These are phyloP conservation scores for Paramecium sonneborni DNA, from an alignment of 73 alveolate genomes.

Conservation along the genomic window DNA sequence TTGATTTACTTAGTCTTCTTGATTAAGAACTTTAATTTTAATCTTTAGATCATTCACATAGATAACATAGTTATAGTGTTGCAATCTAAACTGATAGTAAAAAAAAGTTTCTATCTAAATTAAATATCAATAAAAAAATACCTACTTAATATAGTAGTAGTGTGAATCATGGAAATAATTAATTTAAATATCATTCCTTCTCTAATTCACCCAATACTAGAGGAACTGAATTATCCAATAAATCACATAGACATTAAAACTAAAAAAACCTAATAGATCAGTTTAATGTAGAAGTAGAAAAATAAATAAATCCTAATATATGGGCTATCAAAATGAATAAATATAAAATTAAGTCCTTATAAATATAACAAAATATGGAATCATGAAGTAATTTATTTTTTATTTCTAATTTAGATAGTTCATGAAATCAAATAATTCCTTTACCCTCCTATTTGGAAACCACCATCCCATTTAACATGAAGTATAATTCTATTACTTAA, in stretches of 20 bases:
- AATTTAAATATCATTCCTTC: neutral
- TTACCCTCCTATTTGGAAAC: constrained; percentile 50
- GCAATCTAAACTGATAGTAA: constrained; percentile 10
- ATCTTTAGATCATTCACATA: neutral
- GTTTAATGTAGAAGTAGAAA: neutral
- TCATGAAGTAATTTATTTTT: neutral
- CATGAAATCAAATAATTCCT: neutral
- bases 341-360: neutral
- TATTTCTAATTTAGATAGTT: neutral
- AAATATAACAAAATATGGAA: constrained; percentile 19
- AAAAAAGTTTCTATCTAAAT: neutral
- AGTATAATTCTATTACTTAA: neutral
- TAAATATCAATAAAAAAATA: neutral
- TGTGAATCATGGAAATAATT: neutral
- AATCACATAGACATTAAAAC: neutral
- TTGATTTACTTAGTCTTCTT: neutral
- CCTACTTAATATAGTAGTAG: neutral
- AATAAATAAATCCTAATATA: neutral
- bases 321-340: constrained; percentile 27
- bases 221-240: neutral
- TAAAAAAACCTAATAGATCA: neutral
- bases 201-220: neutral
- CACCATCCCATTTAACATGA: constrained; percentile 43
- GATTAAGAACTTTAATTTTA: neutral
- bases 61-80: neutral